phyloP scores from a whole-genome alignment of 768 basidiomycete species.

The Cubamyces lactineus region DNA sequence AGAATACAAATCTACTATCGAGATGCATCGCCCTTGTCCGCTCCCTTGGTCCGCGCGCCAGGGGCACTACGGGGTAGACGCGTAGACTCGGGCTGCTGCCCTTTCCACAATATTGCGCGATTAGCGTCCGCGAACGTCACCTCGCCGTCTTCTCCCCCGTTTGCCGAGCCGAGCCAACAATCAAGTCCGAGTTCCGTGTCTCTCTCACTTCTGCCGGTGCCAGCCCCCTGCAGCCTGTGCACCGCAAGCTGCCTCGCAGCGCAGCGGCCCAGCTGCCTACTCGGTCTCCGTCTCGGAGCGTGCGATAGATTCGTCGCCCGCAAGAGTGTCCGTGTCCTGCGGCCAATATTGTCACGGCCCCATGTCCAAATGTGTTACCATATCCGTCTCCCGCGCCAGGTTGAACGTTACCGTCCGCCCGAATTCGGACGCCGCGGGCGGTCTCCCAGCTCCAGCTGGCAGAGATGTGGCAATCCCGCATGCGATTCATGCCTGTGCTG shows the following conservation, averaged over 20 bases:
- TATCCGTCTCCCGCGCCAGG: too few relatives aligned
- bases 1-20: background rate
- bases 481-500: slow-evolving; percentile 1
- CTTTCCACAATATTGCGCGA: background rate
- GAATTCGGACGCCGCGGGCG: too few relatives aligned
- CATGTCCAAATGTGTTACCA: too few relatives aligned
- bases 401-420: too few relatives aligned
- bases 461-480: background rate
- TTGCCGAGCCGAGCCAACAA: slow-evolving; percentile 8
- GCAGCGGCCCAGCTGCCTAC: background rate
- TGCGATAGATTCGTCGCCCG: background rate
- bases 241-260: background rate
- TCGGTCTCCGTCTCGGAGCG: background rate
- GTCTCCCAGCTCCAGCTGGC: too few relatives aligned
- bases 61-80: background rate
- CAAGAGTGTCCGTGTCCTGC: background rate
- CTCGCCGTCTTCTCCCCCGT: background rate
- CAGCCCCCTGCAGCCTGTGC: too few relatives aligned
- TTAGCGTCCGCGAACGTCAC: slow-evolving; percentile 18
- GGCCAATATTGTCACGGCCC: background rate
- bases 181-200: background rate
- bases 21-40: slow-evolving; percentile 17
- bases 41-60: slow-evolving; percentile 16
- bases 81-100: too few relatives aligned
- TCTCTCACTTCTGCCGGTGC: too few relatives aligned